These are phyloP conservation scores for Melaleuca quinquenervia DNA, from an alignment of 345 rosid species.

Conservation along the genomic window DNA sequence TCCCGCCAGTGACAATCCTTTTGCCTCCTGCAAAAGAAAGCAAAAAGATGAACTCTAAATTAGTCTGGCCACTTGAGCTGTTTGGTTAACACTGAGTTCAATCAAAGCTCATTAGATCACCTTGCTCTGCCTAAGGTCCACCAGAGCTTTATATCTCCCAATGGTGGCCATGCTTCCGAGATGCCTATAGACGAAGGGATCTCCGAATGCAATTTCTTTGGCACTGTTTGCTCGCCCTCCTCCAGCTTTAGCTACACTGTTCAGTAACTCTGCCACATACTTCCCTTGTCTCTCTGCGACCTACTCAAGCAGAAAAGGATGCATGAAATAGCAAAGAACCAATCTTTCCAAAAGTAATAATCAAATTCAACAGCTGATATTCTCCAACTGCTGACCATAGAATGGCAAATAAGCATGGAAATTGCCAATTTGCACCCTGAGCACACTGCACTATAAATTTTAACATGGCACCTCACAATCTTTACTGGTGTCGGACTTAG, in stretches of 20 bases:
- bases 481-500: not conserved
- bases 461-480: not conserved
- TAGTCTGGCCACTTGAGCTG: not conserved
- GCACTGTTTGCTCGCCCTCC: constrained; percentile 69
- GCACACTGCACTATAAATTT: not conserved
- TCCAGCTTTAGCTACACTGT: constrained; percentile 50
- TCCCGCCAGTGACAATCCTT: constrained; percentile 71
- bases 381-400: not conserved
- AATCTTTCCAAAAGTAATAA: not conserved
- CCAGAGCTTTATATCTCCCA: constrained; percentile 89
- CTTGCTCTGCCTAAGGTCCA: constrained; percentile 91
- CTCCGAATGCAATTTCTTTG: constrained; percentile 48
- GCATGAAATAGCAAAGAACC: not conserved
- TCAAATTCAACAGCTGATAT: not conserved
- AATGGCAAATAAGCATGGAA: not conserved
- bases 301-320: constrained; percentile 19
- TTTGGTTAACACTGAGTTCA: not conserved
- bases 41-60: not conserved
- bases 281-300: constrained; percentile 97
- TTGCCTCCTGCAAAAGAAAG: constrained; percentile 41
- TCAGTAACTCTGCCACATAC: constrained; percentile 49
- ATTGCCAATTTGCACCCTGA: not conserved
- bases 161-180: constrained; percentile 95
- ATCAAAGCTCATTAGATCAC: constrained; percentile 15
- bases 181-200: constrained; percentile 77